Evolutionary conservation across 768 basidiomycete species (phyloP).

Genomic region (Mycena latifolia): DNA sequence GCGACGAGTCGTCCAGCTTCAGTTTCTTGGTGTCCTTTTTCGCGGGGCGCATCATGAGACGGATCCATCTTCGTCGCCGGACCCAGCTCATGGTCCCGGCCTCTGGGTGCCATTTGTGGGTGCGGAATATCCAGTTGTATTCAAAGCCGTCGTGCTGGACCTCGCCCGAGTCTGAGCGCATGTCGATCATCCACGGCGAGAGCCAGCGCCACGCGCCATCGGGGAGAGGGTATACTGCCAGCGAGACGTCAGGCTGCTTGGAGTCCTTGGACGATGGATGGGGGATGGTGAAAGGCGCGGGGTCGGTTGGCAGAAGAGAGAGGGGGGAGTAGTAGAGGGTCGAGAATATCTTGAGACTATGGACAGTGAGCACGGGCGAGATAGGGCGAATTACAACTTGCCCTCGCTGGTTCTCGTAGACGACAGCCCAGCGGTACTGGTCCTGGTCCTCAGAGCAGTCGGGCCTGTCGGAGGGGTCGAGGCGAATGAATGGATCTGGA

Average conservation of each 20-base stretch:
- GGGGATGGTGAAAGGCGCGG: constrained; percentile 79
- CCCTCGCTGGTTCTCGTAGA: constrained; percentile 89
- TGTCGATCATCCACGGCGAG: constrained; percentile 90
- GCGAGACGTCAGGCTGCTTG: constrained; percentile 66
- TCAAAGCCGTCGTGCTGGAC: constrained; percentile 89
- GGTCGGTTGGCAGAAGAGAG: constrained; percentile 79
- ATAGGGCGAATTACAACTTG: neutral
- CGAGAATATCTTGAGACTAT: constrained; percentile 72
- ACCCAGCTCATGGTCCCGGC: constrained; percentile 78
- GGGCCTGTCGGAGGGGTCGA: constrained; percentile 35
- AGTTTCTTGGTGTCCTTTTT: constrained; percentile 36
- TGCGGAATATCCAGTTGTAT: constrained; percentile 85
- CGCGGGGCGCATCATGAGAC: constrained; percentile 84
- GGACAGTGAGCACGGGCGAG: neutral
- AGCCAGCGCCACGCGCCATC: constrained; percentile 89
- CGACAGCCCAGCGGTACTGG: constrained; percentile 79
- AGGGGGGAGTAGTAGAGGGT: constrained; percentile 77
- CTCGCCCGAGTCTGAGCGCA: constrained; percentile 80
- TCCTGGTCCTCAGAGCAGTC: constrained; percentile 56
- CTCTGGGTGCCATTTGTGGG: constrained; percentile 73
- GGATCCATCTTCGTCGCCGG: constrained; percentile 83
- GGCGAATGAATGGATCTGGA: constrained; percentile 30
- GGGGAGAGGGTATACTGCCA: constrained; percentile 77
- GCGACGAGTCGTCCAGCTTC: constrained; percentile 24
- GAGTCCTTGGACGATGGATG: constrained; percentile 52